Evolutionary conservation across 2,329 filamentous ascomycete species (phyloP).

Genomic region (Colletotrichum tropicale): DNA sequence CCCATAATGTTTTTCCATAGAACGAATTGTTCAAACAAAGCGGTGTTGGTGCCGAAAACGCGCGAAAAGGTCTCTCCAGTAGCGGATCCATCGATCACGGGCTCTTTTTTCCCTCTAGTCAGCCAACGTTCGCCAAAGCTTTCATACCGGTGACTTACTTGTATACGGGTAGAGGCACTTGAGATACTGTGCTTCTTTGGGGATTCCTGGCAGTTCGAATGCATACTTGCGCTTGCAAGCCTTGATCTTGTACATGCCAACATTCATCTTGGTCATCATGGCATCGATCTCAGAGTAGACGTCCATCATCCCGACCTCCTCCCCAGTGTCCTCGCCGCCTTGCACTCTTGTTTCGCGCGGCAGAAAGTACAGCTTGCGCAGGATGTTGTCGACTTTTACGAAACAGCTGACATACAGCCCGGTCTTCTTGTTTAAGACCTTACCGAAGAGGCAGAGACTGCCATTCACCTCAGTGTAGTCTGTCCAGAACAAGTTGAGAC

Average conservation of each 20-base stretch:
- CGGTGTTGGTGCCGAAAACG: conserved; percentile 91
- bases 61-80: conserved; percentile 91
- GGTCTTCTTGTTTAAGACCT: conserved; percentile 88
- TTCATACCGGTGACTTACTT: conserved; percentile 51
- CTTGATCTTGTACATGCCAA: conserved; percentile 94
- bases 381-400: conserved; percentile 92
- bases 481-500: conserved; percentile 93
- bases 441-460: conserved; percentile 91
- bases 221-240: conserved; percentile 89
- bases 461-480: conserved; percentile 95
- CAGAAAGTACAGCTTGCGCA: conserved; percentile 91
- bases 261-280: conserved; percentile 85
- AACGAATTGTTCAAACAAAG: conserved; percentile 97
- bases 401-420: conserved; percentile 87
- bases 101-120: conserved; percentile 48
- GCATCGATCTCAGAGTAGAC: conserved; percentile 89
- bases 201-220: conserved; percentile 87
- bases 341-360: conserved; percentile 69
- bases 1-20: conserved; percentile 99
- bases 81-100: conserved; percentile 70
- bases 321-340: conserved; percentile 70
- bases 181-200: conserved; percentile 88
- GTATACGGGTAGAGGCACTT: conserved; percentile 97
- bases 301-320: conserved; percentile 84
- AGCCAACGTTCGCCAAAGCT: conserved; percentile 6